These are phyloP conservation scores for Drosera capensis DNA, from an alignment of 148 eudicot species.

Conservation along the genomic window DNA sequence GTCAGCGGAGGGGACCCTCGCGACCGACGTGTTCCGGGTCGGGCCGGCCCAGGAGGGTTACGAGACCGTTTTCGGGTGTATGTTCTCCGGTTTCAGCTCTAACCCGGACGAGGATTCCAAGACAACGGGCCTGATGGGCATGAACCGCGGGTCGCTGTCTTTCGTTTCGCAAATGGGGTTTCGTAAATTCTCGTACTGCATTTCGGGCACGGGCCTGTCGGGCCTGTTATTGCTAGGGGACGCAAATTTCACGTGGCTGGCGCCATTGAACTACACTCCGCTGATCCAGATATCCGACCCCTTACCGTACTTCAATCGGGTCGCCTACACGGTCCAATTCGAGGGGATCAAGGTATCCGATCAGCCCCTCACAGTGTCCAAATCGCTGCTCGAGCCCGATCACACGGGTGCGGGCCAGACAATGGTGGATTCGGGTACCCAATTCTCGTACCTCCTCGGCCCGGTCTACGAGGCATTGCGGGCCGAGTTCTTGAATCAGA, in stretches of 20 bases:
- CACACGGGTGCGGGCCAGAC: slow-evolving; percentile 73
- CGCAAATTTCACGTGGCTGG: slow-evolving; percentile 17
- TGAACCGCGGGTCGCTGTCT: slow-evolving; percentile 23
- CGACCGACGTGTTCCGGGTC: slow-evolving; percentile 16
- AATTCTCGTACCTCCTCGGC: slow-evolving; percentile 55
- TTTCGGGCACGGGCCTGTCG: slow-evolving; percentile 15
- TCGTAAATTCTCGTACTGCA: slow-evolving; percentile 25
- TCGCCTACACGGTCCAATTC: slow-evolving; percentile 57
- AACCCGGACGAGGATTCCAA: slow-evolving; percentile 23
- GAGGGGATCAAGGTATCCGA: slow-evolving; percentile 43
- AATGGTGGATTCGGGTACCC: slow-evolving; percentile 56
- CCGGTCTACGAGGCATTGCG: slow-evolving; percentile 40
- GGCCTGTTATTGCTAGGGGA: slow-evolving; percentile 27
- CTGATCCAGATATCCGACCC: slow-evolving; percentile 45
- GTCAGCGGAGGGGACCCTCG: slow-evolving; percentile 24
- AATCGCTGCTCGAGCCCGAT: slow-evolving; percentile 45
- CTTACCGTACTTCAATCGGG: slow-evolving; percentile 52
- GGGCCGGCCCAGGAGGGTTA: slow-evolving; percentile 14
- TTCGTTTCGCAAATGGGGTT: slow-evolving; percentile 22
- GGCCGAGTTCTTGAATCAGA: slow-evolving; percentile 34
- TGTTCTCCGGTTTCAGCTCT: slow-evolving; percentile 22
- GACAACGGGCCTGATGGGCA: slow-evolving; percentile 28
- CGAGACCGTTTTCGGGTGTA: slow-evolving; percentile 22
- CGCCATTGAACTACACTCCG: slow-evolving; percentile 46
- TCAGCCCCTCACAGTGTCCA: slow-evolving; percentile 21